phyloP scores from a whole-genome alignment of 371 early-diverging fungal genomes.

The Fennellomyces sp. region DNA sequence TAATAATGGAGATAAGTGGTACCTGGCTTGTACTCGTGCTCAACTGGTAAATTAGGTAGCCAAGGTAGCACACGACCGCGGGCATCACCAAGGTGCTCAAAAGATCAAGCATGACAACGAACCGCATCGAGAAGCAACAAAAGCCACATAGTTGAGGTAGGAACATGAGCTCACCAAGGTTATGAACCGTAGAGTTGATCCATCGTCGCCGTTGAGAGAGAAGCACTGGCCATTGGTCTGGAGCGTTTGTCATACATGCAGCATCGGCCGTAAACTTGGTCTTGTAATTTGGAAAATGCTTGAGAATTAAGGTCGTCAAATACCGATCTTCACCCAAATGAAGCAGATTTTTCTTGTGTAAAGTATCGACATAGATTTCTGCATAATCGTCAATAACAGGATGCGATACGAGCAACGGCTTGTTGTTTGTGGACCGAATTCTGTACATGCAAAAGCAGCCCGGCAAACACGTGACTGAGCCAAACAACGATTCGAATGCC shows the following conservation, averaged over 20 bases:
- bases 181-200: constrained; percentile 98
- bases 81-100: constrained; percentile 93
- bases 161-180: constrained; percentile 88
- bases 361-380: constrained; percentile 93
- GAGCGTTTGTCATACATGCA: constrained; percentile 91
- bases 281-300: constrained; percentile 97
- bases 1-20: constrained; percentile 66
- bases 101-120: constrained; percentile 89
- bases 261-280: constrained; percentile 96
- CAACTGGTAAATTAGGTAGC: constrained; percentile 71
- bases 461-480: constrained; percentile 94
- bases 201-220: constrained; percentile 84
- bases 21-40: constrained; percentile 57
- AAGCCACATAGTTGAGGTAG: constrained; percentile 93
- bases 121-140: constrained; percentile 96
- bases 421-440: constrained; percentile 78
- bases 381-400: constrained; percentile 94
- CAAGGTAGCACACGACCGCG: constrained; percentile 88
- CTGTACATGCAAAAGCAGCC: constrained; percentile 98
- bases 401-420: constrained; percentile 91
- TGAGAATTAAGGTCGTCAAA: constrained; percentile 97
- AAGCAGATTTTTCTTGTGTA: constrained; percentile 95
- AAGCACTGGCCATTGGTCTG: constrained; percentile 91
- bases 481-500: constrained; percentile 99
- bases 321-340: constrained; percentile 89